Evolutionary conservation across 108 stramenopile species (phyloP).

Genomic region (Discostella pseudostelligera): DNA sequence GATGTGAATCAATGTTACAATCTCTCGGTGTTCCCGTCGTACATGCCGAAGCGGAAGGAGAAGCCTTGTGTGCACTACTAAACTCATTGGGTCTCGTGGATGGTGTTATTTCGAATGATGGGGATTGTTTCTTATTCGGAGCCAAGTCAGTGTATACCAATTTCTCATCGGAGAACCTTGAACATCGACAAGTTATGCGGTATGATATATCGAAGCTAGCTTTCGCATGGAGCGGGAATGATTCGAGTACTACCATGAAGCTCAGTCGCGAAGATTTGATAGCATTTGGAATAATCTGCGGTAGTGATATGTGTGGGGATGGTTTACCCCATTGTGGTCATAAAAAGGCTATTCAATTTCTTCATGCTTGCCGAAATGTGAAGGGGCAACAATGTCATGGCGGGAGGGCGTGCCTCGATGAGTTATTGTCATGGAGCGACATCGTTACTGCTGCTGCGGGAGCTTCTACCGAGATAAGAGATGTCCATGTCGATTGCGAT

Average conservation of each 20-base stretch:
- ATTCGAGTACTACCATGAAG: constrained; percentile 20
- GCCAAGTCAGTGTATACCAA: constrained; percentile 86
- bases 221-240: neutral
- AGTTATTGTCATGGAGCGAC: constrained; percentile 60
- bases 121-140: constrained; percentile 95
- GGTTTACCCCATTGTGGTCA: constrained; percentile 71
- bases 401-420: constrained; percentile 56
- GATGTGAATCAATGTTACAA: constrained; percentile 68
- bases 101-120: constrained; percentile 95
- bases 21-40: constrained; percentile 88
- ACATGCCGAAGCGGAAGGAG: constrained; percentile 92
- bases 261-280: constrained; percentile 66
- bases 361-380: constrained; percentile 60
- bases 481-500: constrained; percentile 23
- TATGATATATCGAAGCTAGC: constrained; percentile 59
- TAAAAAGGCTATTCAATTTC: constrained; percentile 73
- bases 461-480: constrained; percentile 2
- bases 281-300: constrained; percentile 76
- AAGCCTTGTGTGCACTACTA: constrained; percentile 91
- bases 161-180: constrained; percentile 81
- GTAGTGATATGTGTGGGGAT: constrained; percentile 69
- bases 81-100: constrained; percentile 83
- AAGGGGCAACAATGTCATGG: constrained; percentile 35
- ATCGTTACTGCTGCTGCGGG: constrained; percentile 6
- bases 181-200: constrained; percentile 55